Base-by-base conservation (phyloP, 1,284 basidiomycete species). In the Leccinum subrobustum region DNA sequence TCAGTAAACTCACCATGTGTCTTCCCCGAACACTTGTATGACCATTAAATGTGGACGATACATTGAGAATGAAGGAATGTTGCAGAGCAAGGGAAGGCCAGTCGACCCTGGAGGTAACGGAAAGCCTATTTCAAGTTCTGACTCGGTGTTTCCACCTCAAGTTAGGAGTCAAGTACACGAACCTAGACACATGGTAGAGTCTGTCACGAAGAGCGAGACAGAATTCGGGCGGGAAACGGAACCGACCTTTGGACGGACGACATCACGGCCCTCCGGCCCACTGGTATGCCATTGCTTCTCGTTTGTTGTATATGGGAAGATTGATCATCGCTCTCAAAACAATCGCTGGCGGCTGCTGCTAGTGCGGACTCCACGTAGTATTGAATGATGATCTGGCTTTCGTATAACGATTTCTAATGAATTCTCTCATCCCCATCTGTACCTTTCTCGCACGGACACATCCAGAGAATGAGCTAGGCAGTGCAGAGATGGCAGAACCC, bases 11-110 rank as follows among this genome's bases (percentile, higher is more conserved):
- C 16, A 67, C 73, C 72, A 23, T 74, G 64, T 47, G 56, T 48
- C 42, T 72, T 72, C 25, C 62, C 67, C 64, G 65, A 74, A 29
- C 62, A 27, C 18, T 64, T 63, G 18, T 74, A 74, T 6, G 64
- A 63, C 12, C 69, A 48, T 72, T 72, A 74, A 16, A 71, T 64
- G 2, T 61, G 56, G 3, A 4, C 12, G 14, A 33, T 1, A 20
- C 67, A 39, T n/a, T 44, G 29, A 75, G 1, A 31, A 64, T 54
- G 12, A 74, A 37, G 3, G 14, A 37, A 3, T 6, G 29, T 60
- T 74, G 1, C 69, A 69, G 1, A 74, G 18, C 7, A 75, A 56
- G 9, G 72, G 70, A 35, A 42, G n/a, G 39, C 3, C 39, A 6
- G 5, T 18, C 39, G n/a, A 42, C 3, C 72, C 73, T 1, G 72